These are phyloP conservation scores for Parasitella parasitica DNA, from an alignment of 371 early-diverging fungal genomes.

Conservation along the genomic window DNA sequence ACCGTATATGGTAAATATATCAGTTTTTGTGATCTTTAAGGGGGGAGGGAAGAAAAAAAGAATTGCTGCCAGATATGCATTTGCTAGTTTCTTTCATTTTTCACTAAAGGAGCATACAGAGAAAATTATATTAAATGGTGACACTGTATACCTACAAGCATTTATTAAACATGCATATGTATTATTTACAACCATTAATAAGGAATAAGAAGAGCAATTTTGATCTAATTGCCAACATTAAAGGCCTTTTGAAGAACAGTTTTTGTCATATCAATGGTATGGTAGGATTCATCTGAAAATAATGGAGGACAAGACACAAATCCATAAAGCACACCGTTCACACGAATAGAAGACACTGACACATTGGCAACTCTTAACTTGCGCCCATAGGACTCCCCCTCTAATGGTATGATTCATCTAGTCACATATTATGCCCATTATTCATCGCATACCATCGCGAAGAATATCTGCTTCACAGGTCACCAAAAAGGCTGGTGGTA, in stretches of 20 bases:
- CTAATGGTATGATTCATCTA: not conserved
- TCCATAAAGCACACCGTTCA: constrained; percentile 13
- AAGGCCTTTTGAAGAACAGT: not conserved
- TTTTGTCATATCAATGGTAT: not conserved
- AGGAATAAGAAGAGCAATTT: no score
- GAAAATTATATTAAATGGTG: no score
- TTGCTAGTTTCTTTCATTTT: no score
- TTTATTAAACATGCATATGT: no score
- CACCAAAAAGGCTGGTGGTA: constrained; percentile 18
- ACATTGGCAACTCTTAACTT: constrained; percentile 14
- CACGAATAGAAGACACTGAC: constrained; percentile 2
- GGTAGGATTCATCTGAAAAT: not conserved
- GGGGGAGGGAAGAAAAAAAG: no score
- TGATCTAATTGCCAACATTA: not conserved
- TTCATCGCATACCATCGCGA: constrained; percentile 8
- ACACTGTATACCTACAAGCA: no score
- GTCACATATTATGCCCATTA: not conserved
- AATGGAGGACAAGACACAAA: constrained; percentile 8
- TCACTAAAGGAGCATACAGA: no score
- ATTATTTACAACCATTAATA: no score
- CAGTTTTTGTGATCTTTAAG: no score
- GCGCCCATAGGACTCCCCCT: constrained; percentile 18
- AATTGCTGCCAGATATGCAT: no score
- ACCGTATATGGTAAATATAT: no score
- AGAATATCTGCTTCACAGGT: constrained; percentile 21